Evolutionary conservation across 192 early-diverging fungal genomes (phyloP).

Genomic region (Spinellus fusiger): DNA sequence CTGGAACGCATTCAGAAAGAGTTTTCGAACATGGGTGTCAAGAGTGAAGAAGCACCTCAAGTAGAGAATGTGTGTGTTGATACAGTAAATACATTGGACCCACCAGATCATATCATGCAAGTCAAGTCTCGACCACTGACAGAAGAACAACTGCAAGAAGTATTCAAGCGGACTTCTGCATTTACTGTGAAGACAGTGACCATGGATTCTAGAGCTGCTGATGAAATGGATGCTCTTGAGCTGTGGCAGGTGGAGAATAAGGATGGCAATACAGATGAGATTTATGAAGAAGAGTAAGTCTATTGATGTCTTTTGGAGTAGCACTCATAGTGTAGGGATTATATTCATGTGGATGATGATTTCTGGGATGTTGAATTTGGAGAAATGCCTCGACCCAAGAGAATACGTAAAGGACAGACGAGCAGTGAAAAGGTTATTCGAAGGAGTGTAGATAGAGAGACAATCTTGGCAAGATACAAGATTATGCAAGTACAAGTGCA

Average conservation of each 20-base stretch:
- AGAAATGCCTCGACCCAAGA: conserved; percentile 18
- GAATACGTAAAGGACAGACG: conserved; percentile 39
- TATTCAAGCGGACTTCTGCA: conserved; percentile 85
- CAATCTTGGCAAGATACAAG: conserved; percentile 75
- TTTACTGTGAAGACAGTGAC: conserved; percentile 71
- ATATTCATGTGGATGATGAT: conserved; percentile 75
- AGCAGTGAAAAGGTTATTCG: conserved; percentile 26
- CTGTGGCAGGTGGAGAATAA: conserved; percentile 75
- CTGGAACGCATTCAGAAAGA: conserved; percentile 85
- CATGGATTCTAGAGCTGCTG: conserved; percentile 44
- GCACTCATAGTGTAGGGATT: conserved; percentile 51
- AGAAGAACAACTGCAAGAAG: conserved; percentile 79
- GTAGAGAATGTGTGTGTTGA: neutral
- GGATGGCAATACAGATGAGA: conserved; percentile 64
- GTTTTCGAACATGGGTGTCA: conserved; percentile 32
- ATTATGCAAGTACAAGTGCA: conserved; percentile 84
- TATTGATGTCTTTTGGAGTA: neutral
- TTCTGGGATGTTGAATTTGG: conserved; percentile 72
- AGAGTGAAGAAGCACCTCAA: neutral
- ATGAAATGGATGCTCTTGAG: conserved; percentile 68
- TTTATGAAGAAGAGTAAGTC: conserved; percentile 74
- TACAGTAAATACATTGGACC: neutral
- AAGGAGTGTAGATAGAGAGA: conserved; percentile 50
- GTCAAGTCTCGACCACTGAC: conserved; percentile 32
- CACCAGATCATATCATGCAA: neutral